These are phyloP conservation scores for Solanum raphanifolium DNA, from an alignment of 257 asterid genomes.

Conservation along the genomic window DNA sequence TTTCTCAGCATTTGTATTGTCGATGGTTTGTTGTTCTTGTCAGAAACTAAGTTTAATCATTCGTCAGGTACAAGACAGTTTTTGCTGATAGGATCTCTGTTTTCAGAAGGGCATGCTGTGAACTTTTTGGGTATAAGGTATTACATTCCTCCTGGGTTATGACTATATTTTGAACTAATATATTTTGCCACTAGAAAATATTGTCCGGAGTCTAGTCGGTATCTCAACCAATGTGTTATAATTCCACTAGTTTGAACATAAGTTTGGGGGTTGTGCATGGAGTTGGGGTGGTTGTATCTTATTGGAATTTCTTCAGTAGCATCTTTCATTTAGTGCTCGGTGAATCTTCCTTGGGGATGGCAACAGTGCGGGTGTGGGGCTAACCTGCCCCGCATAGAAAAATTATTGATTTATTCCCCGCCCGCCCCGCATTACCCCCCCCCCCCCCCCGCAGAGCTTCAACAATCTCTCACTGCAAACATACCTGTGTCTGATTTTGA, in stretches of 20 bases:
- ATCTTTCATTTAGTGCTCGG: background rate
- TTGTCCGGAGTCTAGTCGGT: background rate
- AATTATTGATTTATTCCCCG: no score
- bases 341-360: background rate
- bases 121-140: slow-evolving; percentile 98
- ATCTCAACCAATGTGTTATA: background rate
- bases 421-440: no score
- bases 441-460: no score
- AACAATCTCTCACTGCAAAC: no score
- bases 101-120: slow-evolving; percentile 97
- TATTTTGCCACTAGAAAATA: background rate
- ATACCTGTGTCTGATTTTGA: no score
- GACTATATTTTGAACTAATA: background rate
- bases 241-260: background rate
- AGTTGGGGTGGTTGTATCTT: background rate
- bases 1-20: slow-evolving; percentile 3
- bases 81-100: slow-evolving; percentile 96
- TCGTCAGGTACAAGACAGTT: slow-evolving; percentile 74
- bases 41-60: slow-evolving; percentile 12
- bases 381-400: no score
- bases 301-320: background rate
- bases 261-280: background rate
- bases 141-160: background rate
- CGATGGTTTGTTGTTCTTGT: slow-evolving; percentile 16
- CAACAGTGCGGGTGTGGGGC: no score